Base-by-base conservation (phyloP, 495 filamentous ascomycete species). In the Terfezia boudieri region DNA sequence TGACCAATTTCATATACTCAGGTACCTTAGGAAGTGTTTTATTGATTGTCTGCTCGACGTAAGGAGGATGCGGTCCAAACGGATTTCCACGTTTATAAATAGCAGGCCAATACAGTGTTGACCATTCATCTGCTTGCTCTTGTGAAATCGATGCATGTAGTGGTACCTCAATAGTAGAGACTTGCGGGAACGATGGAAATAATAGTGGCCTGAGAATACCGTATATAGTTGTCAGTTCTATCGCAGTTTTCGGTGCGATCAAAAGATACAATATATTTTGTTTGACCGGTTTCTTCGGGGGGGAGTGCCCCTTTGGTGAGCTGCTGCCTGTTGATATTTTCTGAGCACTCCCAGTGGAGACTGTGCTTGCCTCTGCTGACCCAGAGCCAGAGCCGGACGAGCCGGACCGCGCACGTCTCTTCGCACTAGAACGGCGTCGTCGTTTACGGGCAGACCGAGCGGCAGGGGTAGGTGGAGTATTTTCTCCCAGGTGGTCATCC, bases 21-120 rank as follows among this genome's bases (percentile, higher is more conserved):
- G 41, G 14, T 20, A 46, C 41, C 12, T 46, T 46, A 14, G 41
- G 41, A 20, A 46, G 58, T 46, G 72, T 64, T 51, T 72, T 69
- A 53, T 77, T 71, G 20, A 65, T 58, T 9, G 67, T 59, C n/a
- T 92, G 77, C 22, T 80, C 76, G 2, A 76, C 71, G 23, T 75
- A 72, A 43, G 73, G 70, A 54, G 81, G 76, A 66, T 86, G 78
- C 58, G 86, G 73, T 51, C 85, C 77, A 63, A 86, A 74, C 36
- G 86, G 77, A 62, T 87, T 86, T 56, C 75, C 81, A 61, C 80
- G 80, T 55, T 87, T 86, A 70, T 92, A 96, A 8, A 85, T 72
- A 6, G 83, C 79, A 0, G 90, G 92, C 90, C 90, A 98, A 64
- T 86, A 82, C 32, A 75, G 72, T 26, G 75, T 69, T 36, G 76